phyloP scores from a whole-genome alignment of 306 rosid species.

The Nissolia schottii region DNA sequence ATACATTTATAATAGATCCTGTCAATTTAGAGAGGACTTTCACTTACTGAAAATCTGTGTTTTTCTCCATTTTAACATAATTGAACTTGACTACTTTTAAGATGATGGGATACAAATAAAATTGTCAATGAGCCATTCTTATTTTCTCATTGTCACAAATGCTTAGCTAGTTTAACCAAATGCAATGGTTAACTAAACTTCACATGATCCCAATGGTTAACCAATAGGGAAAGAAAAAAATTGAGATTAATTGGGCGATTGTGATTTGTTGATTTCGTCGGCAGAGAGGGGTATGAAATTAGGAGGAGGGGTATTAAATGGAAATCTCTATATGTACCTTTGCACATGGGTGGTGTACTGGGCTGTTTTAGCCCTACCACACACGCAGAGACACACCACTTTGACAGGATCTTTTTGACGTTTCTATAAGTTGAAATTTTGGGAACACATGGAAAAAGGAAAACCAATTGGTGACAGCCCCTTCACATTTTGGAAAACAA shows the following conservation, averaged over 20 bases:
- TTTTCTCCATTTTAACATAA: too few species aligned
- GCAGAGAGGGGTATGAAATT: slow-evolving; percentile 26
- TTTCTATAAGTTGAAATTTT: slow-evolving; percentile 19
- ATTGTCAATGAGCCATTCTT: not conserved
- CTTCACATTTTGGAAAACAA: not conserved
- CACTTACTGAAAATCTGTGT: too few species aligned
- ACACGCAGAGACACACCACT: not conserved
- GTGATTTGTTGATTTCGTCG: slow-evolving; percentile 34
- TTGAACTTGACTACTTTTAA: too few species aligned
- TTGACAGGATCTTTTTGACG: slow-evolving; percentile 15
- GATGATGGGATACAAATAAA: too few species aligned
- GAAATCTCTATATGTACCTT: slow-evolving; percentile 17
- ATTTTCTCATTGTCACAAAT: not conserved
- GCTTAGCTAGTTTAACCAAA: not conserved
- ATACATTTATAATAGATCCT: too few species aligned
- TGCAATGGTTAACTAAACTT: slow-evolving; percentile 16
- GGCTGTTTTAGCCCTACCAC: slow-evolving; percentile 16
- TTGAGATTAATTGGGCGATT: not conserved
- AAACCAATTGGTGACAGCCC: not conserved
- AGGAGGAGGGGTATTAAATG: slow-evolving; percentile 22
- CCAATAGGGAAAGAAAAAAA: not conserved
- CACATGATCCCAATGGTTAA: not conserved
- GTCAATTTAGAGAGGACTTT: too few species aligned
- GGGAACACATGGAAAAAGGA: not conserved
- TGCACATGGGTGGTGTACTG: slow-evolving; percentile 32